Percentiles rank a stretch among this genome's conserved stretches.
phyloP scores from a whole-genome alignment of 2,329 filamentous ascomycete species.

The Biscogniauxia sp. region DNA sequence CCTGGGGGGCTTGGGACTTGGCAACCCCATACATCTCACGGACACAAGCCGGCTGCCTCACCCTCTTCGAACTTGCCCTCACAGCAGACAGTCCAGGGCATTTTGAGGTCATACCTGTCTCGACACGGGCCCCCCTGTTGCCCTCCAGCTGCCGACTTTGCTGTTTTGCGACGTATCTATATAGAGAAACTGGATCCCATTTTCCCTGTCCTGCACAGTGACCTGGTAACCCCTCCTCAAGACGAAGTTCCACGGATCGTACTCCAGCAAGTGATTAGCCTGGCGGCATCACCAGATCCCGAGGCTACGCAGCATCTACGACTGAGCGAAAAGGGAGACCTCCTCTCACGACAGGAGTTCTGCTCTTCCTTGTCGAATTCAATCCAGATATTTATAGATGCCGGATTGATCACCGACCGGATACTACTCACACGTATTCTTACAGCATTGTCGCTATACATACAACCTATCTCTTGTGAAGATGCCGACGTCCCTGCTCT shows the following conservation, averaged over 20 bases:
- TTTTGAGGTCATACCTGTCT: slow-evolving; percentile 40
- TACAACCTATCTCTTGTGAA: slow-evolving; percentile 52
- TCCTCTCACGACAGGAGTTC: slow-evolving; percentile 47
- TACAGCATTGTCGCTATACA: slow-evolving; percentile 56
- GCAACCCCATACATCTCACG: slow-evolving; percentile 37
- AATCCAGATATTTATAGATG: slow-evolving; percentile 49
- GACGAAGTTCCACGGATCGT: slow-evolving; percentile 37
- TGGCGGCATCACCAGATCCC: slow-evolving; percentile 52
- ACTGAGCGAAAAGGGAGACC: slow-evolving; percentile 38
- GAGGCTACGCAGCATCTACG: slow-evolving; percentile 44
- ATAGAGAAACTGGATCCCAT: slow-evolving; percentile 54
- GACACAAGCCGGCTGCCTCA: slow-evolving; percentile 28
- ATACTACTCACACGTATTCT: slow-evolving; percentile 54
- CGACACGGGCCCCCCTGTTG: slow-evolving; percentile 47
- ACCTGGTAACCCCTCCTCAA: slow-evolving; percentile 22
- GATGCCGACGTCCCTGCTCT: slow-evolving; percentile 55
- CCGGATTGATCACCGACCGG: slow-evolving; percentile 53
- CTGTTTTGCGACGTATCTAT: slow-evolving; percentile 45
- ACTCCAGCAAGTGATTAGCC: slow-evolving; percentile 52
- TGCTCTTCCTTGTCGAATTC: slow-evolving; percentile 47
- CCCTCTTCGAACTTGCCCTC: slow-evolving; percentile 30
- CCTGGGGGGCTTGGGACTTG: slow-evolving; percentile 57
- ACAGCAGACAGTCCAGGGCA: slow-evolving; percentile 26
- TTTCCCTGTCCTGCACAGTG: slow-evolving; percentile 48
- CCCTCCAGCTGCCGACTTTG: slow-evolving; percentile 47